Evolutionary conservation across 106 monocot genomes (phyloP).

Genomic region (Triglochin maritima): DNA sequence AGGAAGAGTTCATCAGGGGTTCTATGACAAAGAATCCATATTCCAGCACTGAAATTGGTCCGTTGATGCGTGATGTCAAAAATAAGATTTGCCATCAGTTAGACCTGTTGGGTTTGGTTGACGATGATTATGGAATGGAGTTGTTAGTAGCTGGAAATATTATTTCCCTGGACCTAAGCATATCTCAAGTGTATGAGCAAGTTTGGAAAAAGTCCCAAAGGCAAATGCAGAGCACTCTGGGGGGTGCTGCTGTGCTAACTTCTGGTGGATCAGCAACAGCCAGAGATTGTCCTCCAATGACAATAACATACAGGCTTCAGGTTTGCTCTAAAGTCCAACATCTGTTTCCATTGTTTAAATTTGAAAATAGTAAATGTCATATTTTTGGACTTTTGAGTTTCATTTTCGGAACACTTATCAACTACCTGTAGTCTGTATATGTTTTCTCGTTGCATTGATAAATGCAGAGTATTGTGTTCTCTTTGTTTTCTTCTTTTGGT

Average conservation of each 20-base stretch:
- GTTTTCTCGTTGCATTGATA: too few relatives aligned
- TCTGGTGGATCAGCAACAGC: conserved; percentile 39
- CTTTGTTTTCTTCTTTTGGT: too few relatives aligned
- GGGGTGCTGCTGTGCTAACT: conserved; percentile 33
- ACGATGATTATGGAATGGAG: conserved; percentile 98
- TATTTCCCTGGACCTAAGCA: conserved; percentile 91
- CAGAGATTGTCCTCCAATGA: conserved; percentile 87
- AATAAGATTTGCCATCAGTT: conserved; percentile 98
- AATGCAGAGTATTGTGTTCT: too few relatives aligned
- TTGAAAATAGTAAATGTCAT: too few relatives aligned
- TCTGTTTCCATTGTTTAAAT: too few relatives aligned
- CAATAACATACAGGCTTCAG: conserved; percentile 95
- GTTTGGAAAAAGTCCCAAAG: conserved; percentile 90
- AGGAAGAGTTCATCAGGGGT: conserved; percentile 97
- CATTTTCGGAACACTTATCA: too few relatives aligned
- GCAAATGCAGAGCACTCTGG: conserved; percentile 50
- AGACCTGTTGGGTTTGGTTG: conserved; percentile 79
- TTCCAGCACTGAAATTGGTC: conserved; percentile 84
- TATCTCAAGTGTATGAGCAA: conserved; percentile 96
- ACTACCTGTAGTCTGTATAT: too few relatives aligned
- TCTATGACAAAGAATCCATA: conserved; percentile 99
- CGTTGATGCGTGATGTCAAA: conserved; percentile 94
- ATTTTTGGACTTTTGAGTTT: too few relatives aligned
- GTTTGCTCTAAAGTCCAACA: neutral
- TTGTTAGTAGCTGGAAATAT: conserved; percentile 94